Percentiles rank a stretch among this genome's conserved stretches.
phyloP scores from a whole-genome alignment of 176 grass and related monocot genomes.

The Cymbopogon citratus region DNA sequence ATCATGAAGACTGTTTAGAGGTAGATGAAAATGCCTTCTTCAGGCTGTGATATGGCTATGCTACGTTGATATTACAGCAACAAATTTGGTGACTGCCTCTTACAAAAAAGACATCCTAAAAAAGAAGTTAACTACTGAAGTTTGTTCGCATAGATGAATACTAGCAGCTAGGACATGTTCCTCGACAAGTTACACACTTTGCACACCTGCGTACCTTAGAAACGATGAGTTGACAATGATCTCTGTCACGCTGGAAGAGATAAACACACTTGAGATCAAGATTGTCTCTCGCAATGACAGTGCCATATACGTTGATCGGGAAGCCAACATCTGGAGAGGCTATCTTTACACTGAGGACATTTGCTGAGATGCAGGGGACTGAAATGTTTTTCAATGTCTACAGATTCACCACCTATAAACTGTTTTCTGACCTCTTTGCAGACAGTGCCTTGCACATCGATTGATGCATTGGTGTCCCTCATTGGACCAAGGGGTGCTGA shows the following conservation, averaged over 20 bases:
- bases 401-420: too few relatives aligned
- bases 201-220: neutral
- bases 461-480: neutral
- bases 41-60: neutral
- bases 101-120: neutral
- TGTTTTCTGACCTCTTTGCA: neutral
- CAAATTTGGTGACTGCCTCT: neutral
- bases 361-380: neutral
- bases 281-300: neutral
- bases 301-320: neutral
- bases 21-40: too few relatives aligned
- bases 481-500: neutral
- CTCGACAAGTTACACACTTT: neutral
- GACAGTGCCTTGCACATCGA: neutral
- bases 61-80: neutral
- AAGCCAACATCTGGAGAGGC: neutral
- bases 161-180: neutral
- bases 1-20: too few relatives aligned
- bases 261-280: neutral
- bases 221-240: neutral
- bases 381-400: neutral
- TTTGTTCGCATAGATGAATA: neutral
- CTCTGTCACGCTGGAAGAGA: neutral
- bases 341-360: neutral
- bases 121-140: neutral